Evolutionary conservation across 495 filamentous ascomycete genomes (phyloP).

Genomic region (Penicillium flavigenum): DNA sequence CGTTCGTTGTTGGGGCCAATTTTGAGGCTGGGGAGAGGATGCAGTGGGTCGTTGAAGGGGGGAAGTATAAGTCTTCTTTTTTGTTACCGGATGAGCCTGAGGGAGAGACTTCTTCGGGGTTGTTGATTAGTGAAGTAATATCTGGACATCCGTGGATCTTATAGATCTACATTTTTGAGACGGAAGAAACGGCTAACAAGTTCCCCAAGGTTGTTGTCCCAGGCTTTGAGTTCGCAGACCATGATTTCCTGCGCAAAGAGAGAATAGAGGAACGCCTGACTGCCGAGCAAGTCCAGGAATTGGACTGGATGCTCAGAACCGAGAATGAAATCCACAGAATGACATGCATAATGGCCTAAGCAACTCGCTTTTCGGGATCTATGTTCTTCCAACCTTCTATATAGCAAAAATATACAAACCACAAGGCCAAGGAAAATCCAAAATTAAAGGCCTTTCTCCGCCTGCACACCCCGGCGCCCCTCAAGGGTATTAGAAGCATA

Average conservation of each 20-base stretch:
- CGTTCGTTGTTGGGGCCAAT: slow-evolving; percentile 59
- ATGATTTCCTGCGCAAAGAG: slow-evolving; percentile 55
- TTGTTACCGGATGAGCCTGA: slow-evolving; percentile 26
- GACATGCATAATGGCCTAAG: neutral
- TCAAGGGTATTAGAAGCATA: slow-evolving; percentile 76
- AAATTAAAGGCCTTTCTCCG: slow-evolving; percentile 12
- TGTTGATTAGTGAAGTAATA: slow-evolving; percentile 62
- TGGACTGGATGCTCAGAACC: slow-evolving; percentile 47
- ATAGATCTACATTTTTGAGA: too few species aligned
- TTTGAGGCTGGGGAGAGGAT: slow-evolving; percentile 55
- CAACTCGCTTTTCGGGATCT: neutral
- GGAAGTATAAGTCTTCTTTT: slow-evolving; percentile 62
- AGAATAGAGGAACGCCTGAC: slow-evolving; percentile 49
- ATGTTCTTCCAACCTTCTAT: slow-evolving; percentile 3
- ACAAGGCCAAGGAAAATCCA: neutral
- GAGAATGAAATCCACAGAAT: slow-evolving; percentile 3
- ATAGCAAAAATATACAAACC: slow-evolving; percentile 15
- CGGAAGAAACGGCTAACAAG: neutral
- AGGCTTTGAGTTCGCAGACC: slow-evolving; percentile 63
- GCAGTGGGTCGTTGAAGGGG: slow-evolving; percentile 69
- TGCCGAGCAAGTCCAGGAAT: slow-evolving; percentile 43
- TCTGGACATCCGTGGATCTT: too few species aligned
- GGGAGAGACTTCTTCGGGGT: slow-evolving; percentile 36
- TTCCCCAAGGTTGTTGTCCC: slow-evolving; percentile 56
- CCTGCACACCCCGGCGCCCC: slow-evolving; percentile 27